A percentile compares a stretch with the other conserved stretches of the same genome.
Evolutionary conservation across 148 eudicot species (phyloP).

Genomic region (Drosera capensis): DNA sequence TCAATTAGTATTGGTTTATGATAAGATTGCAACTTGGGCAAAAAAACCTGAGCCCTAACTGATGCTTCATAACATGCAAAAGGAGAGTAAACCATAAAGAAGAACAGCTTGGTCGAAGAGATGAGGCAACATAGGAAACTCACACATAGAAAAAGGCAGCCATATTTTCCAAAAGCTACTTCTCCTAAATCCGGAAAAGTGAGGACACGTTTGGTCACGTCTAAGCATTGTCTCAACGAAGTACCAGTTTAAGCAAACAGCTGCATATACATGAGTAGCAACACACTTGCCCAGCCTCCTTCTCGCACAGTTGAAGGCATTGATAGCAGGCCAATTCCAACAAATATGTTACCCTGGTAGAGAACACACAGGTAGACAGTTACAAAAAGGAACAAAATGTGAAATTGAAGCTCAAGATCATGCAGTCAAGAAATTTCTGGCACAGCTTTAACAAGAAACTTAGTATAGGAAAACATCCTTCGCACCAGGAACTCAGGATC

Average conservation of each 20-base stretch:
- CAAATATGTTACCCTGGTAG: slow-evolving; percentile 54
- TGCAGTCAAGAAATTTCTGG: too few species aligned
- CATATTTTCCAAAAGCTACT: slow-evolving; percentile 79
- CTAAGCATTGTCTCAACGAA: slow-evolving; percentile 60
- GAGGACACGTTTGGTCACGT: slow-evolving; percentile 31
- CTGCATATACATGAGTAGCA: slow-evolving; percentile 43
- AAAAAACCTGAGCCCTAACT: background rate
- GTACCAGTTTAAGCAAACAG: slow-evolving; percentile 54
- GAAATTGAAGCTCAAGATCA: too few species aligned
- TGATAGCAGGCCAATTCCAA: slow-evolving; percentile 78
- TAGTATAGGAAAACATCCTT: too few species aligned
- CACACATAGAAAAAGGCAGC: slow-evolving; percentile 61
- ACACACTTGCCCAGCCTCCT: slow-evolving; percentile 85
- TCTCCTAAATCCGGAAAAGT: slow-evolving; percentile 79
- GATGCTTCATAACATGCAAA: background rate
- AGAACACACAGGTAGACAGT: background rate
- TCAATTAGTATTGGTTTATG: background rate
- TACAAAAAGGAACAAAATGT: background rate
- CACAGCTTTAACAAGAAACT: too few species aligned
- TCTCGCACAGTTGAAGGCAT: slow-evolving; percentile 62
- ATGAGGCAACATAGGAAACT: slow-evolving; percentile 10
- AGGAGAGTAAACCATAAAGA: background rate
- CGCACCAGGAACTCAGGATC: too few species aligned
- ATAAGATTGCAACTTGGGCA: background rate
- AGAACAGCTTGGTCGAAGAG: background rate